A percentile compares a stretch with the other conserved stretches of the same genome.
phyloP scores from a whole-genome alignment of 1,284 basidiomycete species.

The Pseudomicrostroma phylloplanum region DNA sequence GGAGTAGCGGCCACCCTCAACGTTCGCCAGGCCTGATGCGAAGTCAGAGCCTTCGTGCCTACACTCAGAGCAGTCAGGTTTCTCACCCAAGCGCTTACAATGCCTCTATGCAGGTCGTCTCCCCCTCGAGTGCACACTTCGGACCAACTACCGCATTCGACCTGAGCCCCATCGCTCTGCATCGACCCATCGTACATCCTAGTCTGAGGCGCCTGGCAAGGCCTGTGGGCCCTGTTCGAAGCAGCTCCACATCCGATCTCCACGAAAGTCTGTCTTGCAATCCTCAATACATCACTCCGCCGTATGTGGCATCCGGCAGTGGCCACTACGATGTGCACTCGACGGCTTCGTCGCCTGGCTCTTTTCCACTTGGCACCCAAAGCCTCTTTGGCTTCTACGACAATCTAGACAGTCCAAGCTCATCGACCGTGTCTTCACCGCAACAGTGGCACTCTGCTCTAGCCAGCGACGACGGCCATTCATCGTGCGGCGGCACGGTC shows the following conservation, averaged over 20 bases:
- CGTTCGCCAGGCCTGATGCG: not conserved
- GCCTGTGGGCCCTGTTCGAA: not conserved
- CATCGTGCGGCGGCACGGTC: not conserved
- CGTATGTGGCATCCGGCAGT: not conserved
- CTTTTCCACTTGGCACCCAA: not conserved
- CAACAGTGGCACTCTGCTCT: not conserved
- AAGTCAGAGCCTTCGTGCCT: not conserved
- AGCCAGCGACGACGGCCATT: not conserved
- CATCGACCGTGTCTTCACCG: not conserved
- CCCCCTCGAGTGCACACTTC: no score
- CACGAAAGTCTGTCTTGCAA: conserved; percentile 10
- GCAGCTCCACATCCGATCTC: conserved; percentile 3
- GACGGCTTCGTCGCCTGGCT: not conserved
- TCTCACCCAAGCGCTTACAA: not conserved
- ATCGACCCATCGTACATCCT: not conserved
- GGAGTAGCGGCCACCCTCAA: no score
- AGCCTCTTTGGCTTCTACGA: not conserved
- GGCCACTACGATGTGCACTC: not conserved
- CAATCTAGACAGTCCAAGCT: not conserved
- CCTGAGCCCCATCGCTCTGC: not conserved
- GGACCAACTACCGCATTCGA: not conserved
- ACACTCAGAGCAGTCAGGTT: not conserved
- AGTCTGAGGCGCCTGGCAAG: not conserved
- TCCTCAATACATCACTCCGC: conserved; percentile 11
- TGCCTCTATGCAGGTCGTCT: not conserved